Percentiles rank a stretch among this genome's conserved stretches.
Evolutionary conservation across 208 protist species (phyloP).

Genomic region (Herpetomonas samuelpessoai): DNA sequence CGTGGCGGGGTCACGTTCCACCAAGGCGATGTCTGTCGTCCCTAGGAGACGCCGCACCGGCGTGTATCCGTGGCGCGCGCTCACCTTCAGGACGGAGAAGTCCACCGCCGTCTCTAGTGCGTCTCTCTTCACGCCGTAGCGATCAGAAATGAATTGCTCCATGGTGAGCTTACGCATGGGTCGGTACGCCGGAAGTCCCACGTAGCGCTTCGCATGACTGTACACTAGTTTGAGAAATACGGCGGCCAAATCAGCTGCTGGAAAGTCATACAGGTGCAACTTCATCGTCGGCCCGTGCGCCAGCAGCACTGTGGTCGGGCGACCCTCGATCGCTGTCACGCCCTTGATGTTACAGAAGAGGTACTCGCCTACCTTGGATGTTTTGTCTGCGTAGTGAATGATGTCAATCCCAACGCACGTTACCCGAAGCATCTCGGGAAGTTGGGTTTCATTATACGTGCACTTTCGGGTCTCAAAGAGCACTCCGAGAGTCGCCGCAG

Average conservation of each 20-base stretch:
- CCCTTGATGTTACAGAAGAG: conserved; percentile 76
- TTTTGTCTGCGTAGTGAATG: not conserved
- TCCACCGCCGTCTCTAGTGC: conserved; percentile 66
- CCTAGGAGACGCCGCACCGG: conserved; percentile 68
- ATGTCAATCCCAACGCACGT: conserved; percentile 59
- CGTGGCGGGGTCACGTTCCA: conserved; percentile 84
- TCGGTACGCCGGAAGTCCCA: conserved; percentile 54
- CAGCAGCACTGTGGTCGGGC: conserved; percentile 58
- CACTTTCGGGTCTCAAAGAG: conserved; percentile 60
- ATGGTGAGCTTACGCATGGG: conserved; percentile 42
- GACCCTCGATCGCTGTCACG: conserved; percentile 42
- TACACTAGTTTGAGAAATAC: conserved; percentile 38
- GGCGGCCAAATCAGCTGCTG: conserved; percentile 8
- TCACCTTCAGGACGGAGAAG: conserved; percentile 73
- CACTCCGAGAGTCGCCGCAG: conserved; percentile 10
- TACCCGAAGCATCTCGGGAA: conserved; percentile 43
- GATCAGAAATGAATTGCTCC: conserved; percentile 61
- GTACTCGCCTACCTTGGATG: conserved; percentile 51
- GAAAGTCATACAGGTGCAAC: conserved; percentile 68
- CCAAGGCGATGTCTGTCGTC: conserved; percentile 64
- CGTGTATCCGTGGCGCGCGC: conserved; percentile 34
- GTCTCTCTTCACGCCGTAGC: conserved; percentile 61
- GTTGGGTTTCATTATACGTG: conserved; percentile 38
- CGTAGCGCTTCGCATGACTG: conserved; percentile 35
- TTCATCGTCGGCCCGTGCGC: conserved; percentile 69